Evolutionary conservation across 2,329 filamentous ascomycete species (phyloP).

Genomic region (Aureobasidium zeae): DNA sequence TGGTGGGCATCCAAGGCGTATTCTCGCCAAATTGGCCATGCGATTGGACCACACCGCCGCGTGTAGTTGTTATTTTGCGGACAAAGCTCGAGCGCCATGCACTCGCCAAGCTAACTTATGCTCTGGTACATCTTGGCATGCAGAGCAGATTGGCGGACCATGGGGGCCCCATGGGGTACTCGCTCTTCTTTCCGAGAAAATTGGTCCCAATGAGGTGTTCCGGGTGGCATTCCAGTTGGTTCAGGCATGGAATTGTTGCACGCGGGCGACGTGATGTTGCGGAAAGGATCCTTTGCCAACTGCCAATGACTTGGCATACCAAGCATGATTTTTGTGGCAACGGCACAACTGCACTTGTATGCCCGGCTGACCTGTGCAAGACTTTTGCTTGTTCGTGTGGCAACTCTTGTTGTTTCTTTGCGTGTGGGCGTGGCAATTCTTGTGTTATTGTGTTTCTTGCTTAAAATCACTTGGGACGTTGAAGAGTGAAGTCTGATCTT

Average conservation of each 20-base stretch:
- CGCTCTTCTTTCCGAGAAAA: neutral
- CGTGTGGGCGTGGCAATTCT: no score
- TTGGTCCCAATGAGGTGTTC: neutral
- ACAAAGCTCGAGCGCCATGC: neutral
- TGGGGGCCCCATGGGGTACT: neutral
- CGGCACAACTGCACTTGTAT: neutral
- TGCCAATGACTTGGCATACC: neutral
- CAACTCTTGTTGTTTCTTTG: neutral
- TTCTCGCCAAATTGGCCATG: no score
- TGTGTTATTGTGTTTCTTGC: no score
- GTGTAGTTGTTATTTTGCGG: no score
- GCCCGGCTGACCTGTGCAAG: neutral
- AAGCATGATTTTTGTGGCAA: neutral
- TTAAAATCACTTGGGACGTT: no score
- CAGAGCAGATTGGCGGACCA: neutral
- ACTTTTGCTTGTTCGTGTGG: neutral
- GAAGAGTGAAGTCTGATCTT: no score
- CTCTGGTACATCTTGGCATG: neutral
- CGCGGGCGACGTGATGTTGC: neutral
- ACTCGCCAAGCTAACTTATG: constrained; percentile 2
- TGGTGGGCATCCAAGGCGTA: no score
- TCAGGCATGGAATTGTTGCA: neutral
- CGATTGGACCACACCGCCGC: no score
- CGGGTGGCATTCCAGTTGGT: no score
- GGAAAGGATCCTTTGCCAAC: neutral